Evolutionary conservation across 306 rosid genomes (phyloP).

Genomic region (Carpinus fangiana): DNA sequence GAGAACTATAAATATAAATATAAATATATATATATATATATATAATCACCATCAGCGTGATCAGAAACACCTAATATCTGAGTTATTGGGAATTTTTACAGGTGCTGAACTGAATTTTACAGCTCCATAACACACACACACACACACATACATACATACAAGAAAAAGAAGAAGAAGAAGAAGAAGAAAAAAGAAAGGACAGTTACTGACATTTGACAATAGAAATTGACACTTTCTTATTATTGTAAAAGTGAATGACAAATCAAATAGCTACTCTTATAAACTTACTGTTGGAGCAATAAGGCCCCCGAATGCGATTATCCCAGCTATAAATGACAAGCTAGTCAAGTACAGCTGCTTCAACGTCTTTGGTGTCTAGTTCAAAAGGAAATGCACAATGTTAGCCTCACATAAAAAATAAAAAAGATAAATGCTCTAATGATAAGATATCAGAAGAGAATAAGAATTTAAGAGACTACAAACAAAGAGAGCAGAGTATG

Average conservation of each 20-base stretch:
- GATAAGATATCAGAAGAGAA: conserved; percentile 10
- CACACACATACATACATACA: neutral
- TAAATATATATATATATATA: neutral
- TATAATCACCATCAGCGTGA: neutral
- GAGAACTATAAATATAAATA: neutral
- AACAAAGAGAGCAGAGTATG: neutral
- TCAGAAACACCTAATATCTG: neutral
- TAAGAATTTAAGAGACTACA: neutral
- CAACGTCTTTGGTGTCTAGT: conserved; percentile 75
- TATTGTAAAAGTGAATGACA: neutral
- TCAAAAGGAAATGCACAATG: conserved; percentile 29
- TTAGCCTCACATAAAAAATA: conserved; percentile 15
- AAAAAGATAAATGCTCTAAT: conserved; percentile 6
- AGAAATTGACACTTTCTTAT: neutral
- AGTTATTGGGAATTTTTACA: neutral
- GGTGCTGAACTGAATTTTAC: neutral
- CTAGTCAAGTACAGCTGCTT: conserved; percentile 85
- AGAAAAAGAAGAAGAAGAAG: neutral
- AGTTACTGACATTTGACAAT: neutral
- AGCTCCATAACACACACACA: neutral
- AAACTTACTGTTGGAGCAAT: conserved; percentile 86
- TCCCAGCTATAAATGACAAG: conserved; percentile 58
- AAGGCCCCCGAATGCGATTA: conserved; percentile 85
- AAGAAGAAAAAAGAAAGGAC: neutral
- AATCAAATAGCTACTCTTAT: neutral